A percentile compares a stretch with the other conserved stretches of the same genome.
Evolutionary conservation across 2,329 filamentous ascomycete genomes (phyloP).

Genomic region (Trichophyton schoenleinii): DNA sequence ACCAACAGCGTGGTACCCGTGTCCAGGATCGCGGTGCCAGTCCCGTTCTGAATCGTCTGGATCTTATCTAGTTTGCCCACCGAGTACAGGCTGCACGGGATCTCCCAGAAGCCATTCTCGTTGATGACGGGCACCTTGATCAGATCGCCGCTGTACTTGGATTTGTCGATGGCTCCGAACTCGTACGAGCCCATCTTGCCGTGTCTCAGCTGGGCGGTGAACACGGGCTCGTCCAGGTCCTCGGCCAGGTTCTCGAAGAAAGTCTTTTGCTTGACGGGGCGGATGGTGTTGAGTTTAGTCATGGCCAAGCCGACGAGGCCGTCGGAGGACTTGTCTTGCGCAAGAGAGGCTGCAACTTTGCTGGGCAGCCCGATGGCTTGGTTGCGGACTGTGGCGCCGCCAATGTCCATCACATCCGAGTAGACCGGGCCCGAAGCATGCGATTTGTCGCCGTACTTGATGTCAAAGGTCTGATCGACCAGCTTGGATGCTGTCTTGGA

Average conservation of each 20-base stretch:
- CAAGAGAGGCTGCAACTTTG: slow-evolving; percentile 44
- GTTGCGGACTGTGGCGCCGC: slow-evolving; percentile 44
- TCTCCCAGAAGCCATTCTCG: slow-evolving; percentile 56
- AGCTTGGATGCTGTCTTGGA: slow-evolving; percentile 40
- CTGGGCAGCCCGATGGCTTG: slow-evolving; percentile 58
- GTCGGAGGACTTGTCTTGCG: slow-evolving; percentile 41
- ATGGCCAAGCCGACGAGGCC: slow-evolving; percentile 52
- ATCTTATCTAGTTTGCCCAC: slow-evolving; percentile 33
- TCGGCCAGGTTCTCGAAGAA: slow-evolving; percentile 59
- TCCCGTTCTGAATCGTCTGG: slow-evolving; percentile 12
- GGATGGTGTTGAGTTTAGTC: slow-evolving; percentile 49
- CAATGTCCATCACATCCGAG: slow-evolving; percentile 52
- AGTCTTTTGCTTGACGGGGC: slow-evolving; percentile 52
- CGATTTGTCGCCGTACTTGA: slow-evolving; percentile 55
- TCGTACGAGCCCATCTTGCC: slow-evolving; percentile 54
- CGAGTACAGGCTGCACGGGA: slow-evolving; percentile 45
- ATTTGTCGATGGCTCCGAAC: slow-evolving; percentile 56
- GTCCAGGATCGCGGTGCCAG: slow-evolving; percentile 46
- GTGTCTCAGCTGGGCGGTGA: slow-evolving; percentile 56
- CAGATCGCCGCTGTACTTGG: slow-evolving; percentile 51
- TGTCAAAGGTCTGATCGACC: slow-evolving; percentile 43
- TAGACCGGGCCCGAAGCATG: slow-evolving; percentile 53
- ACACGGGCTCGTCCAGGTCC: slow-evolving; percentile 52
- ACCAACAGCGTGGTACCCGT: slow-evolving; percentile 58
- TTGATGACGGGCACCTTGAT: slow-evolving; percentile 50